Evolutionary conservation across 2,329 filamentous ascomycete genomes (phyloP).

Genomic region (Eurotiales sp.): DNA sequence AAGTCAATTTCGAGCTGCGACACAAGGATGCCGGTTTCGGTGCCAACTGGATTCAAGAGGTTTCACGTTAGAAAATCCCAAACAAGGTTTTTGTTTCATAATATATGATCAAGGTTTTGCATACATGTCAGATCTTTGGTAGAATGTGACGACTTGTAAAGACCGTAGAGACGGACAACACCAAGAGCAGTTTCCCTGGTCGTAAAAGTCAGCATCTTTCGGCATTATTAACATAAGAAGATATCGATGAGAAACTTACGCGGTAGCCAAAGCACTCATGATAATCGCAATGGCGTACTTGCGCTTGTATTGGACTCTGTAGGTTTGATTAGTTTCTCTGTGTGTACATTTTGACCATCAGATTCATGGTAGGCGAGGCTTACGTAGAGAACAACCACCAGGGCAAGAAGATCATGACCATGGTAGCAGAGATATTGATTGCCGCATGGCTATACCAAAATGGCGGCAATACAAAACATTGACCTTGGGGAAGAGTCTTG

Average conservation of each 20-base stretch:
- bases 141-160: neutral
- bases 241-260: neutral
- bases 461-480: conserved; percentile 6
- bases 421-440: conserved; percentile 3
- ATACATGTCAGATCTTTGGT: conserved; percentile 3
- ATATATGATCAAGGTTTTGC: neutral
- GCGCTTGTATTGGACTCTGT: conserved; percentile 5
- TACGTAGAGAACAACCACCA: conserved; percentile 9
- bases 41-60: neutral
- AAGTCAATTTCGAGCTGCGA: conserved; percentile 9
- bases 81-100: no score
- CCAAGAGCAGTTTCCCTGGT: neutral
- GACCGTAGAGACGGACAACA: conserved; percentile 6
- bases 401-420: conserved; percentile 3
- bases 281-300: conserved; percentile 3
- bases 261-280: conserved; percentile 1
- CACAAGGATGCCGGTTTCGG: conserved; percentile 2
- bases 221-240: no score
- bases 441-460: conserved; percentile 7
- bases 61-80: no score
- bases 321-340: neutral
- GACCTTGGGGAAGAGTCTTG: neutral
- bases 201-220: neutral
- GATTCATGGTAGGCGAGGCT: neutral
- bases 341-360: neutral